These are phyloP conservation scores for Neodidymelliopsis sp. DNA, from an alignment of 2,329 filamentous ascomycete species.

Conservation along the genomic window DNA sequence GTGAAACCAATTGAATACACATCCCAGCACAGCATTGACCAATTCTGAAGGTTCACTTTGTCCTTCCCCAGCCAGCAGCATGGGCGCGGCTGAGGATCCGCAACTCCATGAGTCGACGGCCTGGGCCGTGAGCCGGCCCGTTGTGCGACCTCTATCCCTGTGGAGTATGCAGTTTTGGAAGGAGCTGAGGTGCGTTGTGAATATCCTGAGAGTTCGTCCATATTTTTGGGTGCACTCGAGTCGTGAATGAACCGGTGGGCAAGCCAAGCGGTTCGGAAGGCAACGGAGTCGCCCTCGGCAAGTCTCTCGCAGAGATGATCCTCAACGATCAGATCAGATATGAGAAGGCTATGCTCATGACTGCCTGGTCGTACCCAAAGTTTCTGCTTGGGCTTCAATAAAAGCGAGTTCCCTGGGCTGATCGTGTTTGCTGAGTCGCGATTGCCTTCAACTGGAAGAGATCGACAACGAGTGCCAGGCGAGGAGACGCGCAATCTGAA, in stretches of 20 bases:
- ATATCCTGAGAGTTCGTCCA: not conserved
- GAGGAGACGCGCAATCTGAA: not conserved
- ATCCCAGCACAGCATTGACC: not conserved
- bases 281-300: not conserved
- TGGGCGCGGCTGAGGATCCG: not conserved
- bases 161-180: not conserved
- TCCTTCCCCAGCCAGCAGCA: not conserved
- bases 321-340: not conserved
- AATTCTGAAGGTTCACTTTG: not conserved
- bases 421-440: not conserved
- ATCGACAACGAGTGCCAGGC: not conserved
- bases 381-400: slow-evolving; percentile 1
- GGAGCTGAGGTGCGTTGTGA: not conserved
- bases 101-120: not conserved
- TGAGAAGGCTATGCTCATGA: not conserved
- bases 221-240: not conserved
- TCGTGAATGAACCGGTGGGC: not conserved
- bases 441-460: not conserved
- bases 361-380: not conserved
- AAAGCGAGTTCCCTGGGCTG: not conserved
- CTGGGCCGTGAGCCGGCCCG: not conserved
- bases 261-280: not conserved
- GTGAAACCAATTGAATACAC: no score
- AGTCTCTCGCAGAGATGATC: not conserved
- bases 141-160: not conserved